A percentile compares a stretch with the other conserved stretches of the same genome.
Conservation (phyloP, 768 basidiomycete genomes). For the Clavaria fumosa region DNA sequence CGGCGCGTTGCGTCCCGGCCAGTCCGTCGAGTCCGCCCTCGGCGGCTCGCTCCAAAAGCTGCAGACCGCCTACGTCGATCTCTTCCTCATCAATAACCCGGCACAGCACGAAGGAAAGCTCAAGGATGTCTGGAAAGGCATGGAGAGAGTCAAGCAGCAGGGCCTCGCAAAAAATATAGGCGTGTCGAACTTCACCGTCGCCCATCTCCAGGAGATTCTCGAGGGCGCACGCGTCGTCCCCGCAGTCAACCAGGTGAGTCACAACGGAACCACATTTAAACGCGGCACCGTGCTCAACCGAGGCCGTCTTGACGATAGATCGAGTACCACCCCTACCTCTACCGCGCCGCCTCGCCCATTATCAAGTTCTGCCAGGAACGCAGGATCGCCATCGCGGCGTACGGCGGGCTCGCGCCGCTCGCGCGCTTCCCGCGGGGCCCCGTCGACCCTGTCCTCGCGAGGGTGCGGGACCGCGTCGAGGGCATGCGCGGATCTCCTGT, state of each 20-base stretch:
- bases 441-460: constrained; percentile 36
- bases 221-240: constrained; percentile 43
- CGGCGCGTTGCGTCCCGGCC: constrained; percentile 47
- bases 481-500: constrained; percentile 25
- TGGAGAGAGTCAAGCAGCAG: constrained; percentile 69
- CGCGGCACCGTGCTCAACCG: too few species aligned
- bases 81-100: constrained; percentile 55
- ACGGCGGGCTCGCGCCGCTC: constrained; percentile 39
- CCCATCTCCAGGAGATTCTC: constrained; percentile 47
- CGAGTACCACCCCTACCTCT: constrained; percentile 57
- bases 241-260: constrained; percentile 74
- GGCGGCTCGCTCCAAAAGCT: constrained; percentile 53
- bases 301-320: too few species aligned
- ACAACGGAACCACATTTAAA: too few species aligned
- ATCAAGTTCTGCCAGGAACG: constrained; percentile 38
- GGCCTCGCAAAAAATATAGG: constrained; percentile 21
- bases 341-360: constrained; percentile 39
- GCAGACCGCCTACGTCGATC: constrained; percentile 62
- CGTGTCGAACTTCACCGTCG: constrained; percentile 57
- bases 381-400: constrained; percentile 51
- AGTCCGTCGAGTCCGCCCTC: constrained; percentile 44
- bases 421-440: constrained; percentile 35
- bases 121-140: constrained; percentile 58
- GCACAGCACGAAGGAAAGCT: constrained; percentile 38
- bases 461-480: constrained; percentile 35